These are phyloP conservation scores for Hericium coralloides DNA, from an alignment of 768 basidiomycete genomes.

Conservation along the genomic window DNA sequence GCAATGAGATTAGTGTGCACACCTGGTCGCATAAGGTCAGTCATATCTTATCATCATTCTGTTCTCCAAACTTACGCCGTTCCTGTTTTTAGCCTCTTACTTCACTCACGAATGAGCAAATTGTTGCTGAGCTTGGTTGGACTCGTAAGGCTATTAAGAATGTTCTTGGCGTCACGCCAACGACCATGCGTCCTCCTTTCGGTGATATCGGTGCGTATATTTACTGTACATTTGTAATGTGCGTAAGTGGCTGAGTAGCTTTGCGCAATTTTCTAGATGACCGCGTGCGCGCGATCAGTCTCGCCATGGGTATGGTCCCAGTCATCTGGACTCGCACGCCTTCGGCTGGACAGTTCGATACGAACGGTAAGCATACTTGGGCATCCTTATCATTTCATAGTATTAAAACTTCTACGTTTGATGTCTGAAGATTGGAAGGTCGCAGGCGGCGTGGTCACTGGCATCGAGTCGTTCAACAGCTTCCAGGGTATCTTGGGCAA, in stretches of 20 bases:
- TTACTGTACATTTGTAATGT: neutral
- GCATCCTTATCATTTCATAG: neutral
- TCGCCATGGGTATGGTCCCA: constrained; percentile 88
- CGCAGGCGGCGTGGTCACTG: constrained; percentile 61
- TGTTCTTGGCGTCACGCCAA: constrained; percentile 69
- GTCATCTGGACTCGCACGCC: constrained; percentile 81
- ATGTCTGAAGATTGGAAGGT: constrained; percentile 69
- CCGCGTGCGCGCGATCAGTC: constrained; percentile 82
- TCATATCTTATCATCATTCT: constrained; percentile 4
- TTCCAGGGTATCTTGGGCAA: constrained; percentile 71
- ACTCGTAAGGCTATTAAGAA: constrained; percentile 77
- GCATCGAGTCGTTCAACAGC: constrained; percentile 52
- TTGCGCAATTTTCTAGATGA: constrained; percentile 44
- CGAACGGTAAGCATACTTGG: constrained; percentile 43
- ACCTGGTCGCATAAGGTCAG: constrained; percentile 82
- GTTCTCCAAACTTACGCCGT: constrained; percentile 21
- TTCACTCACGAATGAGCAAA: constrained; percentile 64
- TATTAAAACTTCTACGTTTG: neutral
- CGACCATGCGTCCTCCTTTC: constrained; percentile 71
- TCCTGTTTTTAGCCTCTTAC: constrained; percentile 43
- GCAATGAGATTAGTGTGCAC: constrained; percentile 78
- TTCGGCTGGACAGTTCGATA: constrained; percentile 51
- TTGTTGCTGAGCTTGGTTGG: constrained; percentile 93
- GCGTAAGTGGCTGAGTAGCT: neutral
- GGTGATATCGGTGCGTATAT: constrained; percentile 58